phyloP scores from a whole-genome alignment of 2,329 filamentous ascomycete genomes.

The Fusarium heterosporum region DNA sequence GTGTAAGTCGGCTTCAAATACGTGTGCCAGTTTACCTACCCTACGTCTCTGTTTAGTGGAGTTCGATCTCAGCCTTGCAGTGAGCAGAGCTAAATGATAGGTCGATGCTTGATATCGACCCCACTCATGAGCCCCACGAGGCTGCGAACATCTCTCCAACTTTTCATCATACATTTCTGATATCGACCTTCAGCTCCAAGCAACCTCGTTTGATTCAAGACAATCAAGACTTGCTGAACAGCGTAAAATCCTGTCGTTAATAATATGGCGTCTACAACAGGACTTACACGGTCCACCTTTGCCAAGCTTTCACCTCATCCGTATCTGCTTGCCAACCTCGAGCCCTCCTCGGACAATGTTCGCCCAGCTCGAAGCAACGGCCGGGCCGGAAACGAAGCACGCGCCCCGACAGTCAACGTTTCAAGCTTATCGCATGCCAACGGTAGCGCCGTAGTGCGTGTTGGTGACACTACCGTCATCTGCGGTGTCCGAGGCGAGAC shows the following conservation, averaged over 20 bases:
- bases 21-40: neutral
- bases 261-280: constrained; percentile 51
- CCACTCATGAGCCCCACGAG: constrained; percentile 36
- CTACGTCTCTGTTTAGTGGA: neutral
- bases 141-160: constrained; percentile 44
- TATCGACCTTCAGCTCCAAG: neutral
- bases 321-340: constrained; percentile 90
- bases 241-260: neutral
- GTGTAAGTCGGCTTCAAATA: too few relatives aligned
- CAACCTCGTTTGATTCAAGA: neutral
- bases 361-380: constrained; percentile 81
- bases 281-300: constrained; percentile 75
- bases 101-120: neutral
- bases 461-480: constrained; percentile 93
- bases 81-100: neutral
- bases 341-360: constrained; percentile 63
- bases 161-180: constrained; percentile 40
- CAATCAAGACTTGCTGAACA: neutral
- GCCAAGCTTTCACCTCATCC: constrained; percentile 90
- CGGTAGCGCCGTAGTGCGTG: constrained; percentile 87
- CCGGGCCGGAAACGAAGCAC: constrained; percentile 75
- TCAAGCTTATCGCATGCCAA: constrained; percentile 89
- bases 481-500: constrained; percentile 92
- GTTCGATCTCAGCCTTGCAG: constrained; percentile 36
- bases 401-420: constrained; percentile 80